Conservation (phyloP, 2,329 filamentous ascomycete genomes). For the Metarhizium guizhouense region DNA sequence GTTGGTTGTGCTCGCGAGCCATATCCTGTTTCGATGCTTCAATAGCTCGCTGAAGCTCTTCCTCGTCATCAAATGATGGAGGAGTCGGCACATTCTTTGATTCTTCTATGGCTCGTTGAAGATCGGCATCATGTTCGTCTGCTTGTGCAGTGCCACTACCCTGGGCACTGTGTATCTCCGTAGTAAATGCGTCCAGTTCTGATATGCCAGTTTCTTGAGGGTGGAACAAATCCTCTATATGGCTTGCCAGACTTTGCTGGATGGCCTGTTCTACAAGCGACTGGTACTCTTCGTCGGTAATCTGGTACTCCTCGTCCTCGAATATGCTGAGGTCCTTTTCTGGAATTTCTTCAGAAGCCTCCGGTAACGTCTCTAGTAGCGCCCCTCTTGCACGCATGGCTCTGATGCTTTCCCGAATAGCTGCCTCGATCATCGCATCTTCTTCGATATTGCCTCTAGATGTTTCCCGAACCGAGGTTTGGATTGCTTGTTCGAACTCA, state of each 20-base stretch:
- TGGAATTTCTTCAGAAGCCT: constrained; percentile 13
- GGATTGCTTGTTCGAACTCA: constrained; percentile 66
- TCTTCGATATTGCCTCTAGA: constrained; percentile 61
- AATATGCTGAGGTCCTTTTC: constrained; percentile 23
- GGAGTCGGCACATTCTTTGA: constrained; percentile 17
- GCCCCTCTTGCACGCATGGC: constrained; percentile 34
- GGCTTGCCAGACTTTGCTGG: constrained; percentile 35
- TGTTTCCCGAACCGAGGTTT: constrained; percentile 57
- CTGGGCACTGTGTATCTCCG: neutral
- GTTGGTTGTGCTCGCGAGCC: constrained; percentile 30
- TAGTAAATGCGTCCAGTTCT: constrained; percentile 9
- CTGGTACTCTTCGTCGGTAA: constrained; percentile 51
- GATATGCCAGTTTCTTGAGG: constrained; percentile 12
- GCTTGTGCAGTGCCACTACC: neutral
- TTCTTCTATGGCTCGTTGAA: constrained; percentile 31
- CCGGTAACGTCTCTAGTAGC: constrained; percentile 16
- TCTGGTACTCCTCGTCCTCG: constrained; percentile 31
- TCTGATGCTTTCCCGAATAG: constrained; percentile 62
- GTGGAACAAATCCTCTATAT: constrained; percentile 5
- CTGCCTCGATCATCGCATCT: constrained; percentile 62
- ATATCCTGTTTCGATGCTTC: constrained; percentile 34
- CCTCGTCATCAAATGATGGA: neutral
- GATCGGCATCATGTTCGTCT: constrained; percentile 17
- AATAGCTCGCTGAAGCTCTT: constrained; percentile 36
- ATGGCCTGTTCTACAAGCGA: constrained; percentile 47